These are phyloP conservation scores for Sphenostylis stenocarpa DNA, from an alignment of 306 rosid species.

Conservation along the genomic window DNA sequence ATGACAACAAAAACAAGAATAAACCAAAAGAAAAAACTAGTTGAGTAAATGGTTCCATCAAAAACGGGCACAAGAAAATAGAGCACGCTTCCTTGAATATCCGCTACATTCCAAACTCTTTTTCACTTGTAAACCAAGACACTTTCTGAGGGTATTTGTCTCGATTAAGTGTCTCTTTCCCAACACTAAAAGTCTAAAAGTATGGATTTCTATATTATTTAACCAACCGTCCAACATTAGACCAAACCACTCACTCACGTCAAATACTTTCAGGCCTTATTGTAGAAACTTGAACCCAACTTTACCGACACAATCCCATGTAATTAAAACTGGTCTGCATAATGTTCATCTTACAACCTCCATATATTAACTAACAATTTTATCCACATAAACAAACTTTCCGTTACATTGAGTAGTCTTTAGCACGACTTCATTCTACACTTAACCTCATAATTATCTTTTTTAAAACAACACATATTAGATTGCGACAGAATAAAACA, in stretches of 20 bases:
- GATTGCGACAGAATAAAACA: not conserved
- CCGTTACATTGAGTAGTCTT: not conserved
- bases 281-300: conserved; percentile 33
- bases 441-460: not conserved
- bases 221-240: conserved; percentile 27
- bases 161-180: conserved; percentile 30
- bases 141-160: conserved; percentile 30
- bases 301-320: conserved; percentile 34
- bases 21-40: not conserved
- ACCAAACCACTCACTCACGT: conserved; percentile 32
- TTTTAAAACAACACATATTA: not conserved
- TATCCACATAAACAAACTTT: not conserved
- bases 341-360: conserved; percentile 21
- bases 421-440: not conserved
- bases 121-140: conserved; percentile 20
- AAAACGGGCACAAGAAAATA: not conserved
- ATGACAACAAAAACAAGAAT: not conserved
- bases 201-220: not conserved
- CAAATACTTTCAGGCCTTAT: conserved; percentile 20
- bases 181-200: conserved; percentile 23
- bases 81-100: conserved; percentile 18
- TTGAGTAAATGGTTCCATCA: not conserved
- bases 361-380: conserved; percentile 3
- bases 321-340: conserved; percentile 19
- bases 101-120: not conserved